Evolutionary conservation across 2,329 filamentous ascomycete genomes (phyloP).

Genomic region (Albifimbria verrucaria): DNA sequence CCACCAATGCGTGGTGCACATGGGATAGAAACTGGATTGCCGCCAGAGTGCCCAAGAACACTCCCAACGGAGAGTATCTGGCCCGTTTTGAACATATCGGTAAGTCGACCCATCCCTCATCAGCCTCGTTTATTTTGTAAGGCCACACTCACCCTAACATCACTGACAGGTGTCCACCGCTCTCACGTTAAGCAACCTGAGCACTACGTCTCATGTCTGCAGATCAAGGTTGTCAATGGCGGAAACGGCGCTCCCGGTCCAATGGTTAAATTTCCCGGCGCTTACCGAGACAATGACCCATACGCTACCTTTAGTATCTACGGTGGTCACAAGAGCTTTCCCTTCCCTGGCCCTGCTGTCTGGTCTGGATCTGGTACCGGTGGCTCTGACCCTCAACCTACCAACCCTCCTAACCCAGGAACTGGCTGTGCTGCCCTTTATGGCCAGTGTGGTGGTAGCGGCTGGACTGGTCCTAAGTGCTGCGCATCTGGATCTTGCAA

Average conservation of each 20-base stretch:
- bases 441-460: slow-evolving; percentile 1
- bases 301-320: slow-evolving; percentile 4
- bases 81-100: slow-evolving; percentile 1
- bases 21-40: neutral
- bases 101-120: neutral
- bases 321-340: neutral
- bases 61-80: slow-evolving; percentile 1
- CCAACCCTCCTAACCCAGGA: neutral
- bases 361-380: neutral
- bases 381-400: neutral
- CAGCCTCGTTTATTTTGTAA: neutral
- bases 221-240: slow-evolving; percentile 1
- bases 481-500: neutral
- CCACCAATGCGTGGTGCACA: slow-evolving; percentile 1
- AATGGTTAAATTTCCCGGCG: slow-evolving; percentile 1
- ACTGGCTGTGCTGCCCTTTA: neutral
- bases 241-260: neutral
- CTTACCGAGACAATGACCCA: neutral
- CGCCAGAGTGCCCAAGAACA: neutral
- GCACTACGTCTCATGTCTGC: slow-evolving; percentile 1
- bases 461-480: slow-evolving; percentile 1
- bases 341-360: slow-evolving; percentile 1
- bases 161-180: neutral
- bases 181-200: slow-evolving; percentile 2
- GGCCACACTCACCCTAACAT: neutral